These are phyloP conservation scores for Neoboletus brunneissimus DNA, from an alignment of 768 basidiomycete species.

Conservation along the genomic window DNA sequence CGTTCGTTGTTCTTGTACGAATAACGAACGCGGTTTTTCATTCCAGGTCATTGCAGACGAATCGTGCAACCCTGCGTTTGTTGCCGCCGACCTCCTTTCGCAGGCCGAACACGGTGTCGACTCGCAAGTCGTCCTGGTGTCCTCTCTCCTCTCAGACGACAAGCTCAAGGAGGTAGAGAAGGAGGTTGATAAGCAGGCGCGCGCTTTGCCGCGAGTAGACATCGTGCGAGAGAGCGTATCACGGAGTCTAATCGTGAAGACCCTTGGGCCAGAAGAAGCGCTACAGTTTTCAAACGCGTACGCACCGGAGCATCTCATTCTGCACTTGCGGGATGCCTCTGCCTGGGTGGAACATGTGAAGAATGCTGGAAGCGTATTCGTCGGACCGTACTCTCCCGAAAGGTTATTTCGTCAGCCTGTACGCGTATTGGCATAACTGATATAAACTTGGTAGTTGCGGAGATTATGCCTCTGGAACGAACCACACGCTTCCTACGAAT, in stretches of 20 bases:
- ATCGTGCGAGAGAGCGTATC: conserved; percentile 87
- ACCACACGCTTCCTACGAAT: conserved; percentile 95
- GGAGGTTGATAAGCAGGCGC: conserved; percentile 86
- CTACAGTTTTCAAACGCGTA: conserved; percentile 94
- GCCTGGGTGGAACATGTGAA: conserved; percentile 62
- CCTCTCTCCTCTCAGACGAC: conserved; percentile 61
- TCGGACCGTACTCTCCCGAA: conserved; percentile 93
- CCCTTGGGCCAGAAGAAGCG: conserved; percentile 66
- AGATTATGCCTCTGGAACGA: conserved; percentile 98
- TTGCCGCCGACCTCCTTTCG: conserved; percentile 94
- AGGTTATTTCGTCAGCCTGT: conserved; percentile 50
- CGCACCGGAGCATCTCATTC: conserved; percentile 95
- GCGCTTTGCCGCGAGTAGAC: conserved; percentile 79
- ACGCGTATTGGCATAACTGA: conserved; percentile 3
- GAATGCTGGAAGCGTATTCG: conserved; percentile 96
- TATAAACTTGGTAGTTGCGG: conserved; percentile 64
- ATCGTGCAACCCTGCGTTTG: conserved; percentile 81
- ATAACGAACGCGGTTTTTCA: conserved; percentile 28
- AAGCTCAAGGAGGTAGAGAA: conserved; percentile 73
- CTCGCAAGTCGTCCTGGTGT: conserved; percentile 94
- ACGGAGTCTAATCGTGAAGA: conserved; percentile 87
- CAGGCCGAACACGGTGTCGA: conserved; percentile 99
- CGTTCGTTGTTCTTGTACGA: conserved; percentile 39
- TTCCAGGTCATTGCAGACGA: conserved; percentile 89
- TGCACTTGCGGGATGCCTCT: conserved; percentile 79